phyloP scores from a whole-genome alignment of 805 yeast species.

The Candida maltosa region DNA sequence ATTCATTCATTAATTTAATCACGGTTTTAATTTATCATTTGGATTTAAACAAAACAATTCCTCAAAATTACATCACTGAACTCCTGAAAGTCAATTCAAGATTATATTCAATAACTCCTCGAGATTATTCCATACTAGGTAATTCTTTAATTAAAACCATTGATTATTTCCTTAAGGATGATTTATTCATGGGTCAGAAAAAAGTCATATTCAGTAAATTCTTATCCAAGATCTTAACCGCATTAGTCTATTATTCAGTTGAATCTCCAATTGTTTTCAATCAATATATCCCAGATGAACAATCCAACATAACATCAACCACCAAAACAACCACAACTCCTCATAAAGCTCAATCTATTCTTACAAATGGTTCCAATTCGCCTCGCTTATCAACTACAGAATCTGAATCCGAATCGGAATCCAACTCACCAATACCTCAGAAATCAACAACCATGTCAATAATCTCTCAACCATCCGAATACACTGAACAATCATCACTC shows the following conservation, averaged over 20 bases:
- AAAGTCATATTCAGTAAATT: slow-evolving; percentile 7
- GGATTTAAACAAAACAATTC: slow-evolving; percentile 12
- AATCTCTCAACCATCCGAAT: neutral
- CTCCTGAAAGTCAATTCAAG: slow-evolving; percentile 14
- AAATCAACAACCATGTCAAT: slow-evolving; percentile 1
- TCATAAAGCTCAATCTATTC: too few species aligned
- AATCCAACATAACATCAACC: neutral
- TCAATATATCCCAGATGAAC: neutral
- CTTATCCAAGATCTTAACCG: slow-evolving; percentile 4
- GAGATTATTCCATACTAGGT: slow-evolving; percentile 15
- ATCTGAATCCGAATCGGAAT: too few species aligned
- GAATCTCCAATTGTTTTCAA: neutral
- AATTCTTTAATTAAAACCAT: slow-evolving; percentile 14
- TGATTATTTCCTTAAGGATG: slow-evolving; percentile 4
- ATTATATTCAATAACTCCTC: slow-evolving; percentile 13
- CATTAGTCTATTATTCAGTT: slow-evolving; percentile 3
- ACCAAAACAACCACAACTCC: neutral
- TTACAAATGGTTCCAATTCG: neutral
- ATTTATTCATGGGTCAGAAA: neutral
- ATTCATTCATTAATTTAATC: slow-evolving; percentile 14
- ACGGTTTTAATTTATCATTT: slow-evolving; percentile 12
- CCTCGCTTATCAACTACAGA: neutral
- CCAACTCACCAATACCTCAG: slow-evolving; percentile 1
- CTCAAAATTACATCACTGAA: slow-evolving; percentile 5
- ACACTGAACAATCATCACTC: neutral